A percentile compares a stretch with the other conserved stretches of the same genome.
Evolutionary conservation across 140 eudicot genomes (phyloP).

Genomic region (Erigeron philadelphicus): DNA sequence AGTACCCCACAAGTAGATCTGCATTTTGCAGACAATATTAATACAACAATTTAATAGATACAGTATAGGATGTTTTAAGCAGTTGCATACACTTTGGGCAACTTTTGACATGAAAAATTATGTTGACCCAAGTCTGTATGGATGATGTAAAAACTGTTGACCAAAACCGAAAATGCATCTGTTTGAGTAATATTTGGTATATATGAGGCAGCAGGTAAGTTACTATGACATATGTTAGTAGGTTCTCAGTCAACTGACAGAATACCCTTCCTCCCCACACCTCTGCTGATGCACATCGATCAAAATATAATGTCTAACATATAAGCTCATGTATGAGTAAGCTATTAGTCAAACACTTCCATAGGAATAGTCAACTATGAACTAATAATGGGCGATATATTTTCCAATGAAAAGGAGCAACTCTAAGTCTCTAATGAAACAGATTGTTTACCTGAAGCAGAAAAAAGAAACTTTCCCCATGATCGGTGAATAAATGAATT

Average conservation of each 20-base stretch:
- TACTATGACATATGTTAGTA: not conserved
- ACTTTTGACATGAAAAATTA: not conserved
- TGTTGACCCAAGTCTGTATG: too few species aligned
- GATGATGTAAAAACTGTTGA: too few species aligned
- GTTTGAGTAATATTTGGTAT: not conserved
- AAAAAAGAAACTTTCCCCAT: slow-evolving; percentile 87
- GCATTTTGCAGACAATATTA: slow-evolving; percentile 26
- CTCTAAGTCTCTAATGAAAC: not conserved
- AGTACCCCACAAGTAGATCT: slow-evolving; percentile 82
- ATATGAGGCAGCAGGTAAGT: not conserved
- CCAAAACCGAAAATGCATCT: not conserved
- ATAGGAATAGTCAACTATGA: not conserved
- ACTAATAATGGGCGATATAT: not conserved
- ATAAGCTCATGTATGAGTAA: not conserved
- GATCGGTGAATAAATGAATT: slow-evolving; percentile 70
- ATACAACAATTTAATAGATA: not conserved
- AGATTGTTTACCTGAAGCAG: slow-evolving; percentile 67
- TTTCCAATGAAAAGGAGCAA: not conserved
- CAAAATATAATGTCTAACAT: not conserved
- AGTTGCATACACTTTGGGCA: not conserved
- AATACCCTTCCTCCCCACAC: not conserved
- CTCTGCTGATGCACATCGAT: not conserved
- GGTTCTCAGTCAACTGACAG: not conserved
- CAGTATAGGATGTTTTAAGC: not conserved
- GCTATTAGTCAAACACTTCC: not conserved